Percentiles rank a stretch among this genome's conserved stretches.
Evolutionary conservation across 1,139 yeast genomes (phyloP).

Genomic region (Debaryomyces psychrophilus): DNA sequence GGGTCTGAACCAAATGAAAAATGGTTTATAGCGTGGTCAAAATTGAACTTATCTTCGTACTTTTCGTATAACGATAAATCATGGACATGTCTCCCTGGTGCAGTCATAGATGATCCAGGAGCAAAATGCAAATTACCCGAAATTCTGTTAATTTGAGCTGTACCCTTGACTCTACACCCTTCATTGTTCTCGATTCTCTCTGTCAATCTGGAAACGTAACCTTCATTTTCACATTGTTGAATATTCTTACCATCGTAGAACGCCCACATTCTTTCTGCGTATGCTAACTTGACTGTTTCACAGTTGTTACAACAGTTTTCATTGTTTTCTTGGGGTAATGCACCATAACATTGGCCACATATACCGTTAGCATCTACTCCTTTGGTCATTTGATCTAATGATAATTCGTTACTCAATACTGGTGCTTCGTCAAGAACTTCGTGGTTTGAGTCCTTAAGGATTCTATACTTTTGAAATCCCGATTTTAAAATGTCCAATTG

Average conservation of each 20-base stretch:
- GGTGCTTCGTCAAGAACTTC: constrained; percentile 36
- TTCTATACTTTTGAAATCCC: constrained; percentile 72
- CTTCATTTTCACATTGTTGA: constrained; percentile 88
- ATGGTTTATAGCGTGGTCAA: constrained; percentile 76
- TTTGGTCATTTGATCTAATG: constrained; percentile 37
- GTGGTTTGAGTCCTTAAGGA: constrained; percentile 42
- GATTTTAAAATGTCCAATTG: constrained; percentile 71
- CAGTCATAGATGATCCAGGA: constrained; percentile 75
- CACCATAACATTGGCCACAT: constrained; percentile 76
- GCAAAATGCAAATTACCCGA: constrained; percentile 94
- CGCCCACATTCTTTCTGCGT: constrained; percentile 79
- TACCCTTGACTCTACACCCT: constrained; percentile 87
- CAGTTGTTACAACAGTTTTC: constrained; percentile 84
- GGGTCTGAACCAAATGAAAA: constrained; percentile 80
- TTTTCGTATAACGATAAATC: constrained; percentile 74
- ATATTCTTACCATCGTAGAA: constrained; percentile 85
- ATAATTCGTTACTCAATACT: constrained; percentile 29
- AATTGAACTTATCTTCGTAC: constrained; percentile 57
- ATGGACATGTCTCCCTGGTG: constrained; percentile 70
- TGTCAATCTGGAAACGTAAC: constrained; percentile 66
- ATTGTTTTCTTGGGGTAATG: constrained; percentile 64
- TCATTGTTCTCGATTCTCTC: constrained; percentile 59
- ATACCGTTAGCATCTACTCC: constrained; percentile 43
- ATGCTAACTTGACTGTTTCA: constrained; percentile 78
- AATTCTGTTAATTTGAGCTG: constrained; percentile 78